Evolutionary conservation across 2,329 filamentous ascomycete genomes (phyloP).

Genomic region (Aspergillus vadensis): DNA sequence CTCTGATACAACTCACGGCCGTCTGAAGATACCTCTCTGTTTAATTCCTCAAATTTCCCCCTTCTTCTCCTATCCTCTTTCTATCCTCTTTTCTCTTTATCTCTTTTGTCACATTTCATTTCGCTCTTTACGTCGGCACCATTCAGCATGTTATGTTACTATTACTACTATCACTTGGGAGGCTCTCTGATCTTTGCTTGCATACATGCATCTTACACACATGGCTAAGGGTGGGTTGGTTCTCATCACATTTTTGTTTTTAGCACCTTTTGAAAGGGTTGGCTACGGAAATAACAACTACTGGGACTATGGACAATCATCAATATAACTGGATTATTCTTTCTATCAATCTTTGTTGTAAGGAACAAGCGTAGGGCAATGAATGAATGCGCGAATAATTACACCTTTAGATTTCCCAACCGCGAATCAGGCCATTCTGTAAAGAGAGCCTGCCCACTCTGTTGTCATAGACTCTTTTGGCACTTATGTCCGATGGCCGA

Average conservation of each 20-base stretch:
- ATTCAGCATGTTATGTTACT: conserved; percentile 6
- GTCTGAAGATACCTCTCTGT: conserved; percentile 22
- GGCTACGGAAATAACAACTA: neutral
- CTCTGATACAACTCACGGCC: conserved; percentile 12
- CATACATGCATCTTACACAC: conserved; percentile 10
- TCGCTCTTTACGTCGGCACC: neutral
- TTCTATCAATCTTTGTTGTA: too few species aligned
- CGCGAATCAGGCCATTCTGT: too few species aligned
- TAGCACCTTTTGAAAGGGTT: neutral
- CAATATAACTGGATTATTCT: neutral
- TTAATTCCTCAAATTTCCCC: conserved; percentile 3
- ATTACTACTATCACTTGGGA: conserved; percentile 1
- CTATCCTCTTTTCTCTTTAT: conserved; percentile 12
- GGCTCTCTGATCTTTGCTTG: conserved; percentile 7
- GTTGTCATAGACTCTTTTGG: neutral
- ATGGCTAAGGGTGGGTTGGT: neutral
- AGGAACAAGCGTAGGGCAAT: too few species aligned
- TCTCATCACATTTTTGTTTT: neutral
- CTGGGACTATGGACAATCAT: neutral
- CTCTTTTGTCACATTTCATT: neutral
- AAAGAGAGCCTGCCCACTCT: too few species aligned
- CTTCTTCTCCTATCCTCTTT: conserved; percentile 19
- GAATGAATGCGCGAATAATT: too few species aligned
- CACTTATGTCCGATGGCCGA: neutral
- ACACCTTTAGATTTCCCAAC: too few species aligned